Base-by-base conservation (phyloP, 225 moss, liverwort and hornwort genomes). In the Neckera pumila region DNA sequence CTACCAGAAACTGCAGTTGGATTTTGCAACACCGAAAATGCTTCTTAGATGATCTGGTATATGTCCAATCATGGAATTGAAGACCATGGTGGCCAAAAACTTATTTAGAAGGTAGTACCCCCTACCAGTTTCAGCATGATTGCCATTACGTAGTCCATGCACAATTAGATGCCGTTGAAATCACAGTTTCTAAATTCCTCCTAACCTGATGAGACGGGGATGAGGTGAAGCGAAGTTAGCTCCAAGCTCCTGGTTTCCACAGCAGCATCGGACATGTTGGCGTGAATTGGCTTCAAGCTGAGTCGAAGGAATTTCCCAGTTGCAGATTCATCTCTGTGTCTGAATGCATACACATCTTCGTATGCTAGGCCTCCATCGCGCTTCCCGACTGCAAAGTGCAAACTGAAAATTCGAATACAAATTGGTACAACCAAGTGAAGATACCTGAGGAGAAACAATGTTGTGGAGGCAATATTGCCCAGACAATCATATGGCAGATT, bases 311-410 rank as follows among this genome's bases (percentile, higher is more conserved):
- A 88, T 20, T 34, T 49, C 40, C 67, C 73, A 43, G 56, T 49
- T 28, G 77, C 63, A 13, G 33, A 42, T 45, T 81, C 79, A 53
- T 86, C 88, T 70, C 28, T 82, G 80, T 87, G 88, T 83, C 89
- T 82, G 47, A 91, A 89, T 43, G 89, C 87, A 36, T 87, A 89
- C 16, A 92, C 67, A 53, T 91, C 91, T 60, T 92, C 87, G 63
- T 71, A 87, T 4, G 83, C 54, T 75, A 79, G 22, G 34, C 64
- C 36, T n/a, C 81, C 66, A 79, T 76, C 30, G 10, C 78, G 62
- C 67, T 83, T 83, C 89, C 74, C 72, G 20, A 84, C 88, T 12
- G 83, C 91, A n/a, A 86, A 84, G 86, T 12, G 83, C 91, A n/a
- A 86, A 81, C 84, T 87, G 71, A 6, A 40, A 58, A 60, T 45